These are phyloP conservation scores for Exophiala viscosa DNA, from an alignment of 2,329 filamentous ascomycete species.

Conservation along the genomic window DNA sequence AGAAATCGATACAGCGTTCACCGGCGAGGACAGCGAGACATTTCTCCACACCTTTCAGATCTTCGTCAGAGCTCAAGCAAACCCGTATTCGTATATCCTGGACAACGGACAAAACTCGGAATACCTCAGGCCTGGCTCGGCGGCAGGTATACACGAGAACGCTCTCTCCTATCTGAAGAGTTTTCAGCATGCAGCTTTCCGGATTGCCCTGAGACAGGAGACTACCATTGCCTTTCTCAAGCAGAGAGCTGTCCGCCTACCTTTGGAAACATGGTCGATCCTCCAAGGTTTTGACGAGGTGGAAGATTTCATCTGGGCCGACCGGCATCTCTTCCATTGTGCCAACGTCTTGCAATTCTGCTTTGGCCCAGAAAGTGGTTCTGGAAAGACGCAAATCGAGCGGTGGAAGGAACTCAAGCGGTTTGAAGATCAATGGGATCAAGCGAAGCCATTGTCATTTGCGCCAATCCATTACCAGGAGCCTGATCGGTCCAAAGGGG, in stretches of 20 bases:
- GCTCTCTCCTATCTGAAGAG: constrained; percentile 22
- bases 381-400: constrained; percentile 11
- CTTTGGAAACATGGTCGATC: constrained; percentile 25
- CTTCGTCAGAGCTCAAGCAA: constrained; percentile 26
- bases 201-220: constrained; percentile 27
- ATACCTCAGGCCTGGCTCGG: constrained; percentile 15
- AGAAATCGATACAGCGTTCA: constrained; percentile 48
- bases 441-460: constrained; percentile 26
- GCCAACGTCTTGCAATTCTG: constrained; percentile 64
- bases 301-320: constrained; percentile 37
- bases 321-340: constrained; percentile 59
- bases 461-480: constrained; percentile 27
- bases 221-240: constrained; percentile 24
- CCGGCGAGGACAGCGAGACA: constrained; percentile 38
- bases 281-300: constrained; percentile 25
- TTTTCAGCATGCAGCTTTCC: constrained; percentile 27
- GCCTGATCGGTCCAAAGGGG: constrained; percentile 21
- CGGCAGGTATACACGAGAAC: constrained; percentile 11
- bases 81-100: constrained; percentile 18
- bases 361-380: constrained; percentile 39
- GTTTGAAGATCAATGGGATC: constrained; percentile 26
- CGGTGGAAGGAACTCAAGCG: constrained; percentile 26
- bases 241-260: constrained; percentile 20
- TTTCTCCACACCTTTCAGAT: constrained; percentile 25
- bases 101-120: constrained; percentile 12